Conservation (phyloP, 352 stramenopile genomes). For the Phytophthora macrochlamydospora region DNA sequence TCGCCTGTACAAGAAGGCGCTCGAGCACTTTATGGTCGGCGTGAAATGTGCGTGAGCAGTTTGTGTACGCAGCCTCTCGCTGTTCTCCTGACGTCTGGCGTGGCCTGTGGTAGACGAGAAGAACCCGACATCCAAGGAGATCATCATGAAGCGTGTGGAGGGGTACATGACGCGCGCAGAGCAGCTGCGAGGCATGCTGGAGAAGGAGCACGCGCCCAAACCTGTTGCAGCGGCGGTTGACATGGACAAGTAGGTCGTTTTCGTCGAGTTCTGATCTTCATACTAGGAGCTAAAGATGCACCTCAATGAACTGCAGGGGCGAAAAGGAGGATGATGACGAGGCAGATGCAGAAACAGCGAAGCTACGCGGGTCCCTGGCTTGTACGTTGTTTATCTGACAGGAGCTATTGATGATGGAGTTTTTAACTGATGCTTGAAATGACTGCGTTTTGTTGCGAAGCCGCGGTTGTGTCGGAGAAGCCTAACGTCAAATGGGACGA, state of each 20-base stretch:
- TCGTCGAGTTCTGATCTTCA: neutral
- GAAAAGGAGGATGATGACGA: conserved; percentile 90
- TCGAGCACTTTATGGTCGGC: conserved; percentile 91
- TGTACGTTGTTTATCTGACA: conserved; percentile 50
- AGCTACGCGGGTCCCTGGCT: conserved; percentile 94
- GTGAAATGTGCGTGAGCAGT: conserved; percentile 80
- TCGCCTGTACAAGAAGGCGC: conserved; percentile 87
- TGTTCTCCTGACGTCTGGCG: neutral
- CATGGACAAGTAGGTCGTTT: conserved; percentile 68
- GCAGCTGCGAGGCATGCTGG: conserved; percentile 83
- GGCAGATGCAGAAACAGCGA: conserved; percentile 94
- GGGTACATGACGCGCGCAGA: conserved; percentile 91
- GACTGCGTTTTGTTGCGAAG: conserved; percentile 32
- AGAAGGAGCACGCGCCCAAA: conserved; percentile 64
- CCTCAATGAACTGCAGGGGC: conserved; percentile 40
- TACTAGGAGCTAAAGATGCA: conserved; percentile 2
- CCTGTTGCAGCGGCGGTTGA: conserved; percentile 64
- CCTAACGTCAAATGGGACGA: conserved; percentile 98
- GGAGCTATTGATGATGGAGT: neutral
- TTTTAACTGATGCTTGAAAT: conserved; percentile 2
- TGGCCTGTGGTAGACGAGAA: conserved; percentile 77
- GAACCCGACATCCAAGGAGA: conserved; percentile 89
- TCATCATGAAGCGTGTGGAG: conserved; percentile 91
- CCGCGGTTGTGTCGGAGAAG: conserved; percentile 87
- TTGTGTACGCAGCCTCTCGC: neutral